phyloP scores from a whole-genome alignment of 2,329 filamentous ascomycete genomes.

The Aspergillus fumigatus region DNA sequence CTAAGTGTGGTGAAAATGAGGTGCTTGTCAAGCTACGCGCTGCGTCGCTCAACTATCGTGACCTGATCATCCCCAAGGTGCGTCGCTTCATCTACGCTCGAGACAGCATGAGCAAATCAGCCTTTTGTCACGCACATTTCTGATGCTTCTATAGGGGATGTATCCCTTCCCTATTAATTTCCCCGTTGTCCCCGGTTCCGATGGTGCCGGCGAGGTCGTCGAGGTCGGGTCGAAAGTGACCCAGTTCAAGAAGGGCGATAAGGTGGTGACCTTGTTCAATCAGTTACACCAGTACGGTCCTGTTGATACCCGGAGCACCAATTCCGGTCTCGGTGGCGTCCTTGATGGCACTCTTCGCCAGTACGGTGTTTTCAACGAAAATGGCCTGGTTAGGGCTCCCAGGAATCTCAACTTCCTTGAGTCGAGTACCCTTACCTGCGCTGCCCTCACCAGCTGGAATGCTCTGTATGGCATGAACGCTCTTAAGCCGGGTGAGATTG shows the following conservation, averaged over 20 bases:
- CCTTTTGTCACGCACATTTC: background rate
- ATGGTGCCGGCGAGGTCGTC: constrained; percentile 44
- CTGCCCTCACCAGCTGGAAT: constrained; percentile 63
- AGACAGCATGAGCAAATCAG: background rate
- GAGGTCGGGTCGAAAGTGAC: constrained; percentile 53
- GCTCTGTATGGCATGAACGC: constrained; percentile 55
- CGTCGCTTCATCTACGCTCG: constrained; percentile 40
- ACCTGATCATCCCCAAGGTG: constrained; percentile 44
- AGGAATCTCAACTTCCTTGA: constrained; percentile 50
- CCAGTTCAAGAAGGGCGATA: constrained; percentile 55
- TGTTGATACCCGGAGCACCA: constrained; percentile 34
- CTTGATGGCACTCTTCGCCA: constrained; percentile 65
- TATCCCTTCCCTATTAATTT: constrained; percentile 31
- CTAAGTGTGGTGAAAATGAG: constrained; percentile 63
- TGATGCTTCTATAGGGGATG: constrained; percentile 19
- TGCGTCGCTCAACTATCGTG: constrained; percentile 48
- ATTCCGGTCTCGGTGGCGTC: constrained; percentile 62
- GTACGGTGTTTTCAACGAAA: constrained; percentile 64
- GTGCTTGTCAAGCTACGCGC: constrained; percentile 64
- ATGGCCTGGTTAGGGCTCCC: constrained; percentile 62
- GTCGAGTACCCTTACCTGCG: constrained; percentile 56
- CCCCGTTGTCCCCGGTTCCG: constrained; percentile 32
- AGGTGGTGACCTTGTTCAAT: constrained; percentile 56
- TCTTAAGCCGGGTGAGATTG: constrained; percentile 52
- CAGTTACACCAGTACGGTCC: constrained; percentile 52